Evolutionary conservation across 2,329 filamentous ascomycete species (phyloP).

Genomic region (Hypoxylon sp.): DNA sequence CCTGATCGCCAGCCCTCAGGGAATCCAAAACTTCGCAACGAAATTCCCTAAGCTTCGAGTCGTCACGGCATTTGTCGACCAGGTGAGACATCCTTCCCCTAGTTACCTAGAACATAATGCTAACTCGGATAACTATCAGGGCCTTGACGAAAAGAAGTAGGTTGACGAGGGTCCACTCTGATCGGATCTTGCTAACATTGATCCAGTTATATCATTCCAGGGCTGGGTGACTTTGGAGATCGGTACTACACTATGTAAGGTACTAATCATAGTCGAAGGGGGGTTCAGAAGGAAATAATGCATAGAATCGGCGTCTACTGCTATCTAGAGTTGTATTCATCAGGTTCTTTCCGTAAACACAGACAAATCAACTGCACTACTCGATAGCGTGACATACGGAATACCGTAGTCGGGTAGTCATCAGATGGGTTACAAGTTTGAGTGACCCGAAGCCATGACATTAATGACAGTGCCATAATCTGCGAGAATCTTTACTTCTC

Average conservation of each 20-base stretch:
- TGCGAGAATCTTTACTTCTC: constrained; percentile 2
- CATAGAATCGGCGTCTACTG: constrained; percentile 19
- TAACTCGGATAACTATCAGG: constrained; percentile 61
- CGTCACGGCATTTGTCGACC: constrained; percentile 95
- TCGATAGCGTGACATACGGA: constrained; percentile 8
- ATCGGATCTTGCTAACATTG: constrained; percentile 57
- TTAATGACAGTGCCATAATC: constrained; percentile 5
- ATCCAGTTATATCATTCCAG: constrained; percentile 91
- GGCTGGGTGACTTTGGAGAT: constrained; percentile 95
- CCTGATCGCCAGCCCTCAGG: constrained; percentile 95
- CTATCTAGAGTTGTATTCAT: constrained; percentile 9
- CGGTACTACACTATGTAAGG: constrained; percentile 90
- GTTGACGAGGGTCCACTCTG: constrained; percentile 53
- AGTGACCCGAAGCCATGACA: background rate
- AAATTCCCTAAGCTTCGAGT: constrained; percentile 91
- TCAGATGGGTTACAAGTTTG: background rate
- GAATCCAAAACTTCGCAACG: constrained; percentile 88
- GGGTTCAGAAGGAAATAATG: constrained; percentile 4
- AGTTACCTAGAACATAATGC: constrained; percentile 3
- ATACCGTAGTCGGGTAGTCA: constrained; percentile 2
- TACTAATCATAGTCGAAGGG: constrained; percentile 15
- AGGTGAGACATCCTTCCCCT: constrained; percentile 61
- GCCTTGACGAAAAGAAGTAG: constrained; percentile 98
- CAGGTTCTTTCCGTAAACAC: background rate
- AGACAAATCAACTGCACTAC: background rate